Evolutionary conservation across 306 rosid species (phyloP), one percentile per base, ranked within the genome.

Genomic region (Cucurbita argyrosperma): DNA sequence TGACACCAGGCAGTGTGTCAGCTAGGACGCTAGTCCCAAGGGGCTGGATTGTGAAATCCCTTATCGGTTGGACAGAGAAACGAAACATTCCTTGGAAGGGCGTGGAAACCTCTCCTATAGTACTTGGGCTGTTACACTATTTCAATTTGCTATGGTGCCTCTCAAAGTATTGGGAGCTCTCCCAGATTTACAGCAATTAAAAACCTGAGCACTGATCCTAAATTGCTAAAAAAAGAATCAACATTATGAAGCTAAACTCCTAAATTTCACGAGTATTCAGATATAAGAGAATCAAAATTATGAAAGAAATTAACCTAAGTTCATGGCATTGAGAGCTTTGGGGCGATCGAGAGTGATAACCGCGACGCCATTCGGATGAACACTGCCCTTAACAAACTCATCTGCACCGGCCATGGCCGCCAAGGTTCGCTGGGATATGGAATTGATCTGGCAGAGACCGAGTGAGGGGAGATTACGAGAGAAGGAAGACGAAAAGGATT

Each of bases 281-380:
- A 61, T 23, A 59, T 35, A 30, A 66, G 7, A 26, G 57, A 55
- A 55, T 13, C 3, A 21, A 45, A 45, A 38, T 8, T 16, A 19
- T 1, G 8, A 45, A 63, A 62, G 76, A 76, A 30, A 6, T 54
- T 39, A 78, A 91, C 97, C 99, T 77, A 95, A 42, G 69, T 83
- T 87, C 99, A 95, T 91, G 74, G 97, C 99, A 82, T 91, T 95
- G 83, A 95, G 97, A 79, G 99, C 99, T 92, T 86, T 88, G 85
- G 99, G 84, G 53, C 99, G 99, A 87, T 89, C 96, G 80, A 95
- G 99, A 12, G 99, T 88, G 83, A 95, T 83, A 23, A 89, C 88
- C 4, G 96, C 99, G 74, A 95, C 80, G 70, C 99, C 99, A 86
- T 91, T 95, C 3, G 89, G 84, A 74, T 87, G 84, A 77, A 95